A percentile compares a stretch with the other conserved stretches of the same genome.
phyloP scores from a whole-genome alignment of 2,329 filamentous ascomycete species.

The Colletotrichum agaves region DNA sequence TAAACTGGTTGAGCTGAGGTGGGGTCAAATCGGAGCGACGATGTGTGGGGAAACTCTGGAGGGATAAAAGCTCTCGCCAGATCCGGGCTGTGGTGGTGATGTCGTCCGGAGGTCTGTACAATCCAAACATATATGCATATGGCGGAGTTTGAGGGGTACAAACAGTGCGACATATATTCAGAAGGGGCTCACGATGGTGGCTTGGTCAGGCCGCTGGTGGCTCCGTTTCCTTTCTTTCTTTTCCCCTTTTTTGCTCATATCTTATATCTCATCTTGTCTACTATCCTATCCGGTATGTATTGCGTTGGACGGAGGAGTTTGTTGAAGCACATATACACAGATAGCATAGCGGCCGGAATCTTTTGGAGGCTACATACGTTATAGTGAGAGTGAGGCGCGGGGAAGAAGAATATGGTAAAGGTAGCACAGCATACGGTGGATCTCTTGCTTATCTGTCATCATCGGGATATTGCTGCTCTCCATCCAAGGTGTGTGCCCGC shows the following conservation, averaged over 20 bases:
- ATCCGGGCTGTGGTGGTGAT: background rate
- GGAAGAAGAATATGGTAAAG: conserved; percentile 15
- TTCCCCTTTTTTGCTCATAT: background rate
- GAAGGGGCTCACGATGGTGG: conserved; percentile 1
- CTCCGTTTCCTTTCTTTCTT: background rate
- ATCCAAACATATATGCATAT: conserved; percentile 33
- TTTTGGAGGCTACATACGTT: conserved; percentile 30
- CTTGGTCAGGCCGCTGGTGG: background rate
- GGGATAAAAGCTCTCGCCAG: background rate
- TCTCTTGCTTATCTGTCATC: background rate
- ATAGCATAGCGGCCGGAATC: conserved; percentile 33
- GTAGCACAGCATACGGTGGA: conserved; percentile 17
- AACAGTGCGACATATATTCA: conserved; percentile 33
- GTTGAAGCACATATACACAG: conserved; percentile 33
- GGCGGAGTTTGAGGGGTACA: conserved; percentile 33
- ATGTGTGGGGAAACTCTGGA: conserved; percentile 13
- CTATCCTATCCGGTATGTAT: conserved; percentile 10
- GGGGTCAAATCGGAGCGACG: background rate
- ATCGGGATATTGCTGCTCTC: conserved; percentile 11
- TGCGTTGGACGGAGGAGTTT: conserved; percentile 19
- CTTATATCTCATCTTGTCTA: conserved; percentile 14
- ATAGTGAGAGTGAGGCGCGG: conserved; percentile 6
- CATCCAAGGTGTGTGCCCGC: background rate
- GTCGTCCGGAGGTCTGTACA: conserved; percentile 22
- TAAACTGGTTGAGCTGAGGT: background rate